A percentile compares a stretch with the other conserved stretches of the same genome.
Evolutionary conservation across 2,329 filamentous ascomycete species (phyloP).

Genomic region (Neonectria faginata): DNA sequence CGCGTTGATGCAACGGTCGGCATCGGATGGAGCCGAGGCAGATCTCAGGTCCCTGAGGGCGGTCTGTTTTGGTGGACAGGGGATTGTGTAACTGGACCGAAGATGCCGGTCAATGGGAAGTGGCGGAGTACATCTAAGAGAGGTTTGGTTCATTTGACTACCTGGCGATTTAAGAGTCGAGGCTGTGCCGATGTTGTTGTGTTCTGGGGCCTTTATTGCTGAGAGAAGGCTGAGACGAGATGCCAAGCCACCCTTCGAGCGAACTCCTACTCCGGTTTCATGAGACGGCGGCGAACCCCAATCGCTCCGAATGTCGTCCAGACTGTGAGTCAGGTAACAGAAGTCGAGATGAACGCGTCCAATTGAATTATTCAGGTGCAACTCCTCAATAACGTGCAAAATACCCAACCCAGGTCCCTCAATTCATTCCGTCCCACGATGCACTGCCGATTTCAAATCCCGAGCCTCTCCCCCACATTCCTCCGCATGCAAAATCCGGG

Average conservation of each 20-base stretch:
- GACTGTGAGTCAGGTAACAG: not conserved
- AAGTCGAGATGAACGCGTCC: not conserved
- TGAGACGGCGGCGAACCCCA: not conserved
- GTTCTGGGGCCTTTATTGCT: not conserved
- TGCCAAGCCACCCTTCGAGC: too few species aligned
- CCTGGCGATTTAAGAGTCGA: too few species aligned
- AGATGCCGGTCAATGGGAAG: not conserved
- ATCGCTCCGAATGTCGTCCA: not conserved
- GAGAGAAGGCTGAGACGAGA: too few species aligned
- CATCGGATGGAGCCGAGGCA: not conserved
- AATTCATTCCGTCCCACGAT: constrained; percentile 6
- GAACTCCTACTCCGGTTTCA: not conserved
- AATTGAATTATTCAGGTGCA: not conserved
- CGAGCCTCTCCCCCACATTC: constrained; percentile 25
- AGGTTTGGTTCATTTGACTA: not conserved
- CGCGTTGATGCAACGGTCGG: not conserved
- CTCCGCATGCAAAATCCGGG: constrained; percentile 24
- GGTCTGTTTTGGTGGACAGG: not conserved
- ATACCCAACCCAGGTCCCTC: not conserved
- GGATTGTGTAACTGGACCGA: not conserved
- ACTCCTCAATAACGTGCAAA: not conserved
- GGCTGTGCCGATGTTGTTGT: not conserved
- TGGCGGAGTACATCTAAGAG: not conserved
- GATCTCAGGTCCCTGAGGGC: not conserved
- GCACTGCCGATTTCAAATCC: constrained; percentile 37